A percentile compares a stretch with the other conserved stretches of the same genome.
phyloP scores from a whole-genome alignment of 164 flowering plant genomes.

The Magnolia officinalis region DNA sequence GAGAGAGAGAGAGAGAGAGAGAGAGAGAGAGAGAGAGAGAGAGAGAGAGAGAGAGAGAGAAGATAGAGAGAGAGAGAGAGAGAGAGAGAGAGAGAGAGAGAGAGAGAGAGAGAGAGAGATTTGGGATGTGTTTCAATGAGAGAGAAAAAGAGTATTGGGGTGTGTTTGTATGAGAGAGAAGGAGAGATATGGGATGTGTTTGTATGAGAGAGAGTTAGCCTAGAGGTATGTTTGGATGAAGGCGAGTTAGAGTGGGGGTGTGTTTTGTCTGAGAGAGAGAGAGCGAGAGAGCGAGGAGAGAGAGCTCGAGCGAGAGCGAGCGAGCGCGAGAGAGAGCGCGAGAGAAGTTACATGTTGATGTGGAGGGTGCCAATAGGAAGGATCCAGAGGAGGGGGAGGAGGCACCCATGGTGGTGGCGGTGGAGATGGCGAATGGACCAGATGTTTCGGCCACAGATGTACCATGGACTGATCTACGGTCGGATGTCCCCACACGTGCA shows the following conservation, averaged over 20 bases:
- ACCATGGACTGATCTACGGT: slow-evolving; percentile 51
- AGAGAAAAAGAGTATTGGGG: too few species aligned
- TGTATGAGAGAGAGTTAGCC: too few species aligned
- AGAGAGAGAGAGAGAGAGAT: too few species aligned
- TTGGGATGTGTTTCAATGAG: too few species aligned
- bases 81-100: not conserved
- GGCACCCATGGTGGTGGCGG: slow-evolving; percentile 16
- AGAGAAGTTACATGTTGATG: slow-evolving; percentile 20
- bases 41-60: slow-evolving; percentile 8
- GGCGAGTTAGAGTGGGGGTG: too few species aligned
- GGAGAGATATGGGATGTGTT: too few species aligned
- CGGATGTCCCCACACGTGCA: slow-evolving; percentile 99
- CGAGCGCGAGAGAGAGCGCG: not conserved
- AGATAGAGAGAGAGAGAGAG: not conserved
- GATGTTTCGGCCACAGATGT: slow-evolving; percentile 78
- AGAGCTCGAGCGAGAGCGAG: not conserved
- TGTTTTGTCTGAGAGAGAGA: not conserved
- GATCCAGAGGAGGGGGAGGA: slow-evolving; percentile 25
- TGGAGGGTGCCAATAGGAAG: slow-evolving; percentile 59
- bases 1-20: slow-evolving; percentile 1
- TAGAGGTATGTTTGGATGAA: too few species aligned
- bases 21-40: not conserved
- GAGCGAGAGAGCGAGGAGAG: not conserved
- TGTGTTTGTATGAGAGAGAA: too few species aligned
- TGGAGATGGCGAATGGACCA: slow-evolving; percentile 33